Conservation (phyloP, 192 early-diverging fungal species). For the Dissophora globulifera region DNA sequence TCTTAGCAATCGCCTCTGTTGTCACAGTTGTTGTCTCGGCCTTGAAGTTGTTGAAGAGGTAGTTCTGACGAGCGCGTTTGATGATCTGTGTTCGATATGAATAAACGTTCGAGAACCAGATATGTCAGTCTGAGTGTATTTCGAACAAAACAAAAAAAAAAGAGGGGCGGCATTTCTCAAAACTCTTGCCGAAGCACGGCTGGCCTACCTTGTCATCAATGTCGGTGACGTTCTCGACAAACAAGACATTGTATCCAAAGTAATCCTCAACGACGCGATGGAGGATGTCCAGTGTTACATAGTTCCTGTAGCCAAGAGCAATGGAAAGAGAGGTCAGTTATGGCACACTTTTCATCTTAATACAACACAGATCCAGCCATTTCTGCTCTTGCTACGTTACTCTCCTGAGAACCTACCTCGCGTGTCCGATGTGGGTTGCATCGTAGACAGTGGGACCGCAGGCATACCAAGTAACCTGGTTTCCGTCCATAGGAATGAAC, state of each 20-base stretch:
- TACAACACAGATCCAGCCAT: neutral
- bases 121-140: no score
- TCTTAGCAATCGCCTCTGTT: conserved; percentile 63
- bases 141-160: no score
- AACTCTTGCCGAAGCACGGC: no score
- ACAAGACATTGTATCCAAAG: conserved; percentile 91
- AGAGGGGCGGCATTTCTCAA: no score
- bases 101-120: neutral
- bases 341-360: neutral
- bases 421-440: conserved; percentile 95
- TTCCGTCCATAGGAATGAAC: conserved; percentile 86
- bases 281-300: conserved; percentile 93
- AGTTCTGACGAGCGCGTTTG: conserved; percentile 84
- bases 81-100: conserved; percentile 75
- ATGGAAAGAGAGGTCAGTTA: no score
- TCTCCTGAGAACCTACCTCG: no score
- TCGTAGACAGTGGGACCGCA: conserved; percentile 99
- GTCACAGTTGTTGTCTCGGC: conserved; percentile 47
- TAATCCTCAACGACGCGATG: conserved; percentile 95
- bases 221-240: conserved; percentile 98
- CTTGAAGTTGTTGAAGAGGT: conserved; percentile 75
- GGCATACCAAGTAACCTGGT: conserved; percentile 93
- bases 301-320: conserved; percentile 84
- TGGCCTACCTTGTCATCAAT: conserved; percentile 92
- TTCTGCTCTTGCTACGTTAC: neutral